Percentiles rank a stretch among this genome's conserved stretches.
phyloP scores from a whole-genome alignment of 2,329 filamentous ascomycete genomes.

The Calonectria honghensis region DNA sequence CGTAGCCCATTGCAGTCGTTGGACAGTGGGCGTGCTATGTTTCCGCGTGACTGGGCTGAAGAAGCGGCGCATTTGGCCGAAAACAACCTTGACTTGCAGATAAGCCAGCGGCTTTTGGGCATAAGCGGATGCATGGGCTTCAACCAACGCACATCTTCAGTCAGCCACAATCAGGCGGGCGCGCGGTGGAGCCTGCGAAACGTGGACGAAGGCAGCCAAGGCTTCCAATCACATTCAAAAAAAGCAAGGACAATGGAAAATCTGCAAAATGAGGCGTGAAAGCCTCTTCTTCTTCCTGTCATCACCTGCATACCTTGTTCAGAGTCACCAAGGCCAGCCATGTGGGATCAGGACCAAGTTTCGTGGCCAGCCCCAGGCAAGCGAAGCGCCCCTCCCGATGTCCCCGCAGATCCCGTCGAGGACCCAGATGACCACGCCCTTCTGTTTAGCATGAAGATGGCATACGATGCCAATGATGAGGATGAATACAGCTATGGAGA shows the following conservation, averaged over 20 bases:
- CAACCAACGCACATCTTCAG: not conserved
- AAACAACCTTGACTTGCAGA: not conserved
- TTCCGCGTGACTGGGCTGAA: not conserved
- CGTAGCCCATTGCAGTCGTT: not conserved
- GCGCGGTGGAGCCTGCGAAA: conserved; percentile 6
- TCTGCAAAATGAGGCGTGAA: not conserved
- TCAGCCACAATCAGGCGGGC: conserved; percentile 16
- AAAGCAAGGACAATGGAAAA: conserved; percentile 4
- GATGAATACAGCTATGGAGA: too few species aligned
- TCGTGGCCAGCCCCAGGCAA: not conserved
- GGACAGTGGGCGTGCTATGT: not conserved
- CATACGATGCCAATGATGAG: not conserved
- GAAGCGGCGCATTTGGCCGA: not conserved
- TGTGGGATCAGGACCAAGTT: not conserved
- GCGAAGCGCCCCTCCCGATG: conserved; percentile 4
- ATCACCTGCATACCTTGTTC: not conserved
- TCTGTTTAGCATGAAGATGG: not conserved
- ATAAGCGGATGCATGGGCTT: conserved; percentile 9
- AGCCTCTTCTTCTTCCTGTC: not conserved
- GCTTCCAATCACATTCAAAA: conserved; percentile 9
- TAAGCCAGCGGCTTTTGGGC: not conserved
- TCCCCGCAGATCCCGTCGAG: conserved; percentile 5
- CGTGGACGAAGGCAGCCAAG: conserved; percentile 5
- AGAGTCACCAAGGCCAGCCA: conserved; percentile 1
- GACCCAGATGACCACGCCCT: not conserved